Conservation (phyloP, 2,329 filamentous ascomycete genomes). For the Neophaeococcomyces mojaviensis region DNA sequence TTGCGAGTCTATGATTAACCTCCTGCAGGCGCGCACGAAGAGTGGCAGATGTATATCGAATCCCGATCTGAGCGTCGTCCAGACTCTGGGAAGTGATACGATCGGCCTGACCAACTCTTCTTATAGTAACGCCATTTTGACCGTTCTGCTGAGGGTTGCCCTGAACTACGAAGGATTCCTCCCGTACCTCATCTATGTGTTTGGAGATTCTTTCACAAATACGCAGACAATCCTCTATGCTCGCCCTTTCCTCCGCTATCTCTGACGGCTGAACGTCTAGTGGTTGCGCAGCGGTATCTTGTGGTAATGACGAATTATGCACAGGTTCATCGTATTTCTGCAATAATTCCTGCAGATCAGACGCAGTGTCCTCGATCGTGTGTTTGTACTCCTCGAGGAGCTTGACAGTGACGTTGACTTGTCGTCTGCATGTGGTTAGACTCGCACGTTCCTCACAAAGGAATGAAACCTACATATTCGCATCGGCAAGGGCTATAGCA, state of each 20-base stretch:
- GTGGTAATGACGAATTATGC: slow-evolving; percentile 19
- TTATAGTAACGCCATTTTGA: too few relatives aligned
- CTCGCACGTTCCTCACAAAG: background rate
- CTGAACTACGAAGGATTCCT: too few relatives aligned
- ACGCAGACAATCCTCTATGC: slow-evolving; percentile 30
- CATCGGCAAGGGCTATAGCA: slow-evolving; percentile 24
- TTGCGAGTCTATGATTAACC: too few relatives aligned
- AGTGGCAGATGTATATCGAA: too few relatives aligned
- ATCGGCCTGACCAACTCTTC: too few relatives aligned
- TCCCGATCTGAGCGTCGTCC: too few relatives aligned
- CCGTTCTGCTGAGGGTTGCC: too few relatives aligned
- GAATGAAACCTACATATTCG: slow-evolving; percentile 23
- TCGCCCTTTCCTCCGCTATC: slow-evolving; percentile 29
- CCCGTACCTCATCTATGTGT: too few relatives aligned
- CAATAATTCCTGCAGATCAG: slow-evolving; percentile 30
- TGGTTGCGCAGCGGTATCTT: background rate
- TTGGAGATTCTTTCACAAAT: slow-evolving; percentile 29
- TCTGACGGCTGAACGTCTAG: slow-evolving; percentile 12
- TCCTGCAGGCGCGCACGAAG: too few relatives aligned
- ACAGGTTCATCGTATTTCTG: slow-evolving; percentile 27
- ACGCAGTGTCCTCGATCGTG: slow-evolving; percentile 29
- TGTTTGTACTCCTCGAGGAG: slow-evolving; percentile 28
- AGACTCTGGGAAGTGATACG: too few relatives aligned
- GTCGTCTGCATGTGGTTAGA: slow-evolving; percentile 16
- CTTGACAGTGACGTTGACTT: slow-evolving; percentile 18